Evolutionary conservation across 1,284 basidiomycete genomes (phyloP).

Genomic region (Erythrobasidium hasegawianum): DNA sequence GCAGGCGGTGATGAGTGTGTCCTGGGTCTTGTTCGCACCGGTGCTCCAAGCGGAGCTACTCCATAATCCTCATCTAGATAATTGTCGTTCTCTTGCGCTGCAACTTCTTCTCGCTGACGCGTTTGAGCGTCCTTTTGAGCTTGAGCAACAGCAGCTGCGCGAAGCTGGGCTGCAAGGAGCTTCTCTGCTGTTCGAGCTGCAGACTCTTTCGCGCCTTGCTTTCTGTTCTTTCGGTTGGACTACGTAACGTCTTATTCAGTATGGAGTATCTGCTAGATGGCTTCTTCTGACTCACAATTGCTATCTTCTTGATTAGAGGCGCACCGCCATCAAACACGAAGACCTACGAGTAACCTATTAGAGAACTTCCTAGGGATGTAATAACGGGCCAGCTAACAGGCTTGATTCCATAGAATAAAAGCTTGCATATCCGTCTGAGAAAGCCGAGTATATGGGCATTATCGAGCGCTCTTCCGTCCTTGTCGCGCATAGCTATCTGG

Average conservation of each 20-base stretch:
- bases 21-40: constrained; percentile 38
- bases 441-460: constrained; percentile 97
- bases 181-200: constrained; percentile 83
- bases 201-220: constrained; percentile 75
- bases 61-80: constrained; percentile 72
- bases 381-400: constrained; percentile 58
- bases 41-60: constrained; percentile 53
- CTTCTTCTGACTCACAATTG: constrained; percentile 62
- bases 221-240: constrained; percentile 81
- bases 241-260: too few species aligned
- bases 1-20: constrained; percentile 33
- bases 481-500: constrained; percentile 95
- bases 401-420: constrained; percentile 93
- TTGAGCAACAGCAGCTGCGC: constrained; percentile 80
- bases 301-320: constrained; percentile 76
- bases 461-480: constrained; percentile 76
- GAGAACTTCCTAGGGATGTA: too few species aligned
- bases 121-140: constrained; percentile 54
- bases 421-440: constrained; percentile 77
- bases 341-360: constrained; percentile 51
- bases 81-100: constrained; percentile 61
- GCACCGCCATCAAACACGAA: constrained; percentile 97
- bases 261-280: too few species aligned
- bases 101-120: constrained; percentile 40
- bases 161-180: constrained; percentile 87